Percentiles rank a stretch among this genome's conserved stretches.
These are phyloP conservation scores for Stachybotrys elegans DNA, from an alignment of 2,329 filamentous ascomycete genomes.

Conservation along the genomic window DNA sequence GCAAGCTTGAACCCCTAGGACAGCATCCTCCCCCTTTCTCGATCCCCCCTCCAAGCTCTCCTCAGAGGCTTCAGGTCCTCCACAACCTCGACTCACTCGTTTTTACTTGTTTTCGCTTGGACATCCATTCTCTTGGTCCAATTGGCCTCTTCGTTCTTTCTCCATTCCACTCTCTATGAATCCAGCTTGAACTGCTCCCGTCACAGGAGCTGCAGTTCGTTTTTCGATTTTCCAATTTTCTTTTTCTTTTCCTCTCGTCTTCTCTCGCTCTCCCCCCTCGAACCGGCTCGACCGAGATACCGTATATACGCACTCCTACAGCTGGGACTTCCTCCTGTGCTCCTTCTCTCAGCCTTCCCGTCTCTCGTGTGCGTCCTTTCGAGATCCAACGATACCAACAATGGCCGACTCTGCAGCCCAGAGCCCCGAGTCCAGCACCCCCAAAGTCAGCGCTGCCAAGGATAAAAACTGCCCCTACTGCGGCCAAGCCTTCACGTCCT, in stretches of 20 bases:
- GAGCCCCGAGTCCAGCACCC: constrained; percentile 32
- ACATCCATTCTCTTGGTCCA: neutral
- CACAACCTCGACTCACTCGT: neutral
- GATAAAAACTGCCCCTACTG: constrained; percentile 89
- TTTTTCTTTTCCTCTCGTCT: constrained; percentile 10
- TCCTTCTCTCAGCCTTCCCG: neutral
- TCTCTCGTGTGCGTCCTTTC: constrained; percentile 6
- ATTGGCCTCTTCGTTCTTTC: neutral
- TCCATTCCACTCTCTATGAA: neutral
- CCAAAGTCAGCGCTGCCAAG: constrained; percentile 53
- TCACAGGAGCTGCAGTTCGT: constrained; percentile 17
- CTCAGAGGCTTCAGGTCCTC: neutral
- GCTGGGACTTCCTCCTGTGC: constrained; percentile 1
- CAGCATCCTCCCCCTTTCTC: neutral
- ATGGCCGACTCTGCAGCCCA: constrained; percentile 28
- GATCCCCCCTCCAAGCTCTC: neutral
- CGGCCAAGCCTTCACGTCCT: constrained; percentile 85
- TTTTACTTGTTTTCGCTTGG: neutral
- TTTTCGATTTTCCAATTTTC: constrained; percentile 9
- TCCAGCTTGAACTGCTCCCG: neutral
- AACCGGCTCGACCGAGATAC: neutral
- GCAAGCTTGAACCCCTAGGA: neutral
- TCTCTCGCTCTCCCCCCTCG: constrained; percentile 9
- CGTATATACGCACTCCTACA: constrained; percentile 8
- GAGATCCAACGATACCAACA: constrained; percentile 8